A percentile compares a stretch with the other conserved stretches of the same genome.
Conservation (phyloP, 306 rosid genomes). For the Casuarina glauca region DNA sequence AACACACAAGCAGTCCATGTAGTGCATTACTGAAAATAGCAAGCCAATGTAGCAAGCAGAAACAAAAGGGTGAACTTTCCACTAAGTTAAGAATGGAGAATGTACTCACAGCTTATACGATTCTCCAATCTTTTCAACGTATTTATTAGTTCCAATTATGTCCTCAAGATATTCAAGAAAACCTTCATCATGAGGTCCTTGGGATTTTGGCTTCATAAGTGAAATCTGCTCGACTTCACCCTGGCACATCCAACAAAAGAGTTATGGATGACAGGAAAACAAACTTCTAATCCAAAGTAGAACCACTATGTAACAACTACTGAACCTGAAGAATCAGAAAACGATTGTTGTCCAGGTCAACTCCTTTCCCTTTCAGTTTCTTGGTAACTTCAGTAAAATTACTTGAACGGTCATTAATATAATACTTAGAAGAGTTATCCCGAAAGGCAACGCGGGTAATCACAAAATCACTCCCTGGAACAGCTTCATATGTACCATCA, state of each 20-base stretch:
- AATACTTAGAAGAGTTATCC: slow-evolving; percentile 92
- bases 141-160: slow-evolving; percentile 89
- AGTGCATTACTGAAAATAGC: background rate
- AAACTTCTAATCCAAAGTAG: slow-evolving; percentile 4
- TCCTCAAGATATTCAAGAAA: slow-evolving; percentile 98
- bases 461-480: slow-evolving; percentile 81
- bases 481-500: slow-evolving; percentile 71
- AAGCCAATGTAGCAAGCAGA: no score
- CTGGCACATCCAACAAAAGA: slow-evolving; percentile 44
- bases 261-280: slow-evolving; percentile 19
- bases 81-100: slow-evolving; percentile 22
- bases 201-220: slow-evolving; percentile 95
- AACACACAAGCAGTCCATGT: background rate
- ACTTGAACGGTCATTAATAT: slow-evolving; percentile 74
- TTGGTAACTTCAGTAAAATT: slow-evolving; percentile 94
- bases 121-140: slow-evolving; percentile 80
- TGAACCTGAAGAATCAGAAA: slow-evolving; percentile 93
- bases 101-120: slow-evolving; percentile 74
- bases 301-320: background rate
- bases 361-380: slow-evolving; percentile 94
- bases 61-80: background rate
- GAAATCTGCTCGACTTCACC: slow-evolving; percentile 99
- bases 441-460: slow-evolving; percentile 86
- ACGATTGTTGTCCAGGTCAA: slow-evolving; percentile 93
- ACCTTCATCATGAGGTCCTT: slow-evolving; percentile 98